Evolutionary conservation across 83 land plant genomes (phyloP).

Genomic region (Isoetes engelmannii): DNA sequence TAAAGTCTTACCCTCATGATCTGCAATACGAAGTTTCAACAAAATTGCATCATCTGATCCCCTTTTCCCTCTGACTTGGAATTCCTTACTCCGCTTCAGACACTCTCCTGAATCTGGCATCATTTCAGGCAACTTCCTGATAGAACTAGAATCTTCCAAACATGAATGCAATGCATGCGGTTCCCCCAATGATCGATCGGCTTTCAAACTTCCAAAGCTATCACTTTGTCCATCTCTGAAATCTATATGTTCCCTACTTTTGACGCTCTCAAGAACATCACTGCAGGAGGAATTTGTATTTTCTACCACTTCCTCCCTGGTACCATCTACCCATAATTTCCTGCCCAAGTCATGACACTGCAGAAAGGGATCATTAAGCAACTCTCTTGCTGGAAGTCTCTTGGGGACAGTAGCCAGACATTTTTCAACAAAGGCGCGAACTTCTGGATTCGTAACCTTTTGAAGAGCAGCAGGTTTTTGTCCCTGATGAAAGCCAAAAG

Average conservation of each 20-base stretch:
- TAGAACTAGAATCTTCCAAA: not conserved
- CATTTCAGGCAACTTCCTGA: not conserved
- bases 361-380: not conserved
- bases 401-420: not conserved
- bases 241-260: not conserved
- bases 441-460: not conserved
- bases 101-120: not conserved
- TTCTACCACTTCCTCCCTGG: not conserved
- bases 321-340: not conserved
- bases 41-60: not conserved
- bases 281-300: not conserved
- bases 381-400: not conserved
- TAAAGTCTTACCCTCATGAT: not conserved
- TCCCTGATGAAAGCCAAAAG: not conserved
- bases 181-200: too few relatives aligned
- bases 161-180: too few relatives aligned
- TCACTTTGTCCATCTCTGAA: not conserved
- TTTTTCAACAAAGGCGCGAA: conserved; percentile 2
- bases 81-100: not conserved
- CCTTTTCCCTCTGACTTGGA: not conserved
- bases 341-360: not conserved
- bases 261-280: not conserved
- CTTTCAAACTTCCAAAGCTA: too few relatives aligned
- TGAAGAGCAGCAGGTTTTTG: conserved; percentile 4
- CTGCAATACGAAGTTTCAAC: not conserved